Conservation (phyloP, 1,284 basidiomycete species). For the Naganishia sp. region DNA sequence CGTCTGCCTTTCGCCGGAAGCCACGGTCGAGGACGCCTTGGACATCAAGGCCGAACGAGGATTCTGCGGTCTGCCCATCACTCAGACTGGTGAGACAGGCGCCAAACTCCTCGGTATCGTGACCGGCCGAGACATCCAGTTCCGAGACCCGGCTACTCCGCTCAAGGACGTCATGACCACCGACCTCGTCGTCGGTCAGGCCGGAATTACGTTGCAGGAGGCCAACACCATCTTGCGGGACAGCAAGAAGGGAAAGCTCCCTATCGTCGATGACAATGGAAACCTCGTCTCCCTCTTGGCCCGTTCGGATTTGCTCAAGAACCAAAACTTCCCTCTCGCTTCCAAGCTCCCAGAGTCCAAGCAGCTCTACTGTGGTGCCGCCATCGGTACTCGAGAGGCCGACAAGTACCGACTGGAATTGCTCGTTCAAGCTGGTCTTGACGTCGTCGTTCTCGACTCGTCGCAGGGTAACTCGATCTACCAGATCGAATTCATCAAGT, state of each 20-base stretch:
- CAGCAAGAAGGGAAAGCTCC: constrained; percentile 97
- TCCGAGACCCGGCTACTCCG: constrained; percentile 69
- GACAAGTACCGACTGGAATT: constrained; percentile 83
- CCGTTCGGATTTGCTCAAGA: constrained; percentile 95
- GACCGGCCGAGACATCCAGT: constrained; percentile 94
- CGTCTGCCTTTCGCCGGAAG: constrained; percentile 74
- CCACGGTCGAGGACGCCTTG: constrained; percentile 84
- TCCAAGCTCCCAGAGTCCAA: constrained; percentile 90
- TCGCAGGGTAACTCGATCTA: constrained; percentile 94
- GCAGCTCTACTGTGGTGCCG: constrained; percentile 96
- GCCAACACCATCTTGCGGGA: constrained; percentile 94
- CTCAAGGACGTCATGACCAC: constrained; percentile 91
- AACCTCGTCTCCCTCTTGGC: constrained; percentile 83
- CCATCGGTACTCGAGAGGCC: constrained; percentile 87
- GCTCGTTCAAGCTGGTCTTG: constrained; percentile 90
- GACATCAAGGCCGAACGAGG: constrained; percentile 90
- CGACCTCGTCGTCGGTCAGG: constrained; percentile 73
- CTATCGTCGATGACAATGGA: constrained; percentile 75
- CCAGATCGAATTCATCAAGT: constrained; percentile 92
- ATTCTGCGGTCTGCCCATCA: constrained; percentile 97
- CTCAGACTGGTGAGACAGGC: constrained; percentile 82
- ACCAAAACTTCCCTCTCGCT: constrained; percentile 94
- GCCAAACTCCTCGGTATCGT: constrained; percentile 96
- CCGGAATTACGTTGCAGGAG: constrained; percentile 84
- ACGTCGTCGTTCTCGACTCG: constrained; percentile 93